These are phyloP conservation scores for Trifolium dubium DNA, from an alignment of 306 rosid genomes.

Conservation along the genomic window DNA sequence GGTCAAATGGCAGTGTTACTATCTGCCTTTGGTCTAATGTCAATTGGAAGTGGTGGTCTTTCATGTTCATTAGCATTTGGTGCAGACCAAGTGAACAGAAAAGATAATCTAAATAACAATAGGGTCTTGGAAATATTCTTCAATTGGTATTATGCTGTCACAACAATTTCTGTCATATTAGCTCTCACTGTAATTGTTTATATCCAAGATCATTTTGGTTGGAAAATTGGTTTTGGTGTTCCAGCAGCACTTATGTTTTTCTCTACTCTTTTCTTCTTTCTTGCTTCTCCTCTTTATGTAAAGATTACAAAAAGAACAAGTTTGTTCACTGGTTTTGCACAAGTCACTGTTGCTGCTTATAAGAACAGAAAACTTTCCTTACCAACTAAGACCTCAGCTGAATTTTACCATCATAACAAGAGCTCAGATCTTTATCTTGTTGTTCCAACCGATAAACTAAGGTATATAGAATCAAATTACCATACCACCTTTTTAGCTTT, in stretches of 20 bases:
- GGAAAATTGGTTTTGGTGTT: constrained; percentile 73
- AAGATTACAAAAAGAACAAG: constrained; percentile 51
- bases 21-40: constrained; percentile 50
- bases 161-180: constrained; percentile 49
- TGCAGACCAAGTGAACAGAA: constrained; percentile 65
- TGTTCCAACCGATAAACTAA: constrained; percentile 59
- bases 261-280: constrained; percentile 49
- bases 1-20: constrained; percentile 53
- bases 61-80: constrained; percentile 77
- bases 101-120: constrained; percentile 51
- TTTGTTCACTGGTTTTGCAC: constrained; percentile 60
- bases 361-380: constrained; percentile 55
- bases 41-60: constrained; percentile 72
- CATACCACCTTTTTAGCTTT: not conserved
- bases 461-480: constrained; percentile 45
- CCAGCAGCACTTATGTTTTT: constrained; percentile 65
- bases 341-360: constrained; percentile 50
- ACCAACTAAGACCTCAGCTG: constrained; percentile 40
- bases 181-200: constrained; percentile 63
- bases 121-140: constrained; percentile 62
- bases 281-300: constrained; percentile 63
- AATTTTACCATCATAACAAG: constrained; percentile 47
- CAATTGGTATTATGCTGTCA: constrained; percentile 65
- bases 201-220: constrained; percentile 63
- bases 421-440: constrained; percentile 50